phyloP scores from a whole-genome alignment of 495 filamentous ascomycete genomes.

The Astrocystis sublimbata region DNA sequence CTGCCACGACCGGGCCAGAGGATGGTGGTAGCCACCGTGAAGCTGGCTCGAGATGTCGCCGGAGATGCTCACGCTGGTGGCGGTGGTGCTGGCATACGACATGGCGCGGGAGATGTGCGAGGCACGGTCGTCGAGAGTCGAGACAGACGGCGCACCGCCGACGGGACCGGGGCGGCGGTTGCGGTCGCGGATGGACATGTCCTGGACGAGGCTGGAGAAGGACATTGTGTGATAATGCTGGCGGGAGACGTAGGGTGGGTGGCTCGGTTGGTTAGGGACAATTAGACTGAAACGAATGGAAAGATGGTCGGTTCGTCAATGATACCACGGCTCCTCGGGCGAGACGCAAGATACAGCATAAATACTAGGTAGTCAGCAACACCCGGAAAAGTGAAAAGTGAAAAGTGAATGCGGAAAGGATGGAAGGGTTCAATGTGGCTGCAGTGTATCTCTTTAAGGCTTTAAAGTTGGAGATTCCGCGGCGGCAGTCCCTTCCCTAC shows the following conservation, averaged over 20 bases:
- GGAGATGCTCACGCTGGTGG: slow-evolving; percentile 90
- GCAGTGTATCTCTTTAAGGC: no score
- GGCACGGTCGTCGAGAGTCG: slow-evolving; percentile 58
- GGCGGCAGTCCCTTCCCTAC: no score
- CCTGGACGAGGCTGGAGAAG: slow-evolving; percentile 86
- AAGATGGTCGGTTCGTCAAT: no score
- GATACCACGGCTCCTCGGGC: no score
- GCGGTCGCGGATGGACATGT: slow-evolving; percentile 68
- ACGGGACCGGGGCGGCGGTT: slow-evolving; percentile 33
- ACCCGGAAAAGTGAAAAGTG: no score
- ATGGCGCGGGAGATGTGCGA: slow-evolving; percentile 69
- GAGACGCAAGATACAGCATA: no score
- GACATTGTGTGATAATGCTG: slow-evolving; percentile 61
- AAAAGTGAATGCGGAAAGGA: no score
- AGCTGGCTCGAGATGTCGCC: slow-evolving; percentile 84
- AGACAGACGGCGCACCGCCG: slow-evolving; percentile 47
- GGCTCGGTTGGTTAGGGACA: no score
- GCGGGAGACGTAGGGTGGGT: background rate
- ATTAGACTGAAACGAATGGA: no score
- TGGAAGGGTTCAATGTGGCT: no score
- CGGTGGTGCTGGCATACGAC: slow-evolving; percentile 82
- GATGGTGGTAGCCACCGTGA: slow-evolving; percentile 79
- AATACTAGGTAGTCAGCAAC: no score
- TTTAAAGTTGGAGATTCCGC: no score
- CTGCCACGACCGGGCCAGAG: slow-evolving; percentile 76